Evolutionary conservation across 2,329 filamentous ascomycete species (phyloP).

Genomic region (Botrytis hyacinthi): DNA sequence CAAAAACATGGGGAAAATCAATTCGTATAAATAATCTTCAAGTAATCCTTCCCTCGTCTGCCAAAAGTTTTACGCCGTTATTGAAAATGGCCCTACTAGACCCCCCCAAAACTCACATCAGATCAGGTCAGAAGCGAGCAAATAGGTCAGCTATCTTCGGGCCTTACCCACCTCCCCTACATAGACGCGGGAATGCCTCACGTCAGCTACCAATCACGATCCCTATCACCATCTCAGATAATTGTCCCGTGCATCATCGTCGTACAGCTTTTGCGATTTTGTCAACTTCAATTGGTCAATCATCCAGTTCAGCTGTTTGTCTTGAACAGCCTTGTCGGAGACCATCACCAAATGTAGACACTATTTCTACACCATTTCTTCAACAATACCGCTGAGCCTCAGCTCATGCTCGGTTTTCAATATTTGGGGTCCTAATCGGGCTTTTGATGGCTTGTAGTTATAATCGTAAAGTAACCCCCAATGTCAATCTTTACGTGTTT

Average conservation of each 20-base stretch:
- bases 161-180: not conserved
- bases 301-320: conserved; percentile 2
- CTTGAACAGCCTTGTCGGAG: not conserved
- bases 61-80: not conserved
- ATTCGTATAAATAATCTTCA: conserved; percentile 12
- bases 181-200: conserved; percentile 7
- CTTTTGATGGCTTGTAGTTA: not conserved
- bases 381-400: conserved; percentile 11
- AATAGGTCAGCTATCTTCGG: not conserved
- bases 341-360: conserved; percentile 2
- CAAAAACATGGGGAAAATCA: conserved; percentile 1
- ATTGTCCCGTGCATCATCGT: not conserved
- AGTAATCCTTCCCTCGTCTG: not conserved
- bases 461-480: not conserved
- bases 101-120: not conserved
- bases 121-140: conserved; percentile 4
- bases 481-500: not conserved
- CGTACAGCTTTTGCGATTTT: not conserved
- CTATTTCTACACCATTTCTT: conserved; percentile 2
- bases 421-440: not conserved
- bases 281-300: not conserved
- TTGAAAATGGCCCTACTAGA: not conserved
- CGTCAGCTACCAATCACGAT: conserved; percentile 20
- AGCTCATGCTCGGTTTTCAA: not conserved
- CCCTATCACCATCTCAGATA: not conserved